phyloP scores from a whole-genome alignment of 2,329 filamentous ascomycete species.

The Epichloe gansuensis region DNA sequence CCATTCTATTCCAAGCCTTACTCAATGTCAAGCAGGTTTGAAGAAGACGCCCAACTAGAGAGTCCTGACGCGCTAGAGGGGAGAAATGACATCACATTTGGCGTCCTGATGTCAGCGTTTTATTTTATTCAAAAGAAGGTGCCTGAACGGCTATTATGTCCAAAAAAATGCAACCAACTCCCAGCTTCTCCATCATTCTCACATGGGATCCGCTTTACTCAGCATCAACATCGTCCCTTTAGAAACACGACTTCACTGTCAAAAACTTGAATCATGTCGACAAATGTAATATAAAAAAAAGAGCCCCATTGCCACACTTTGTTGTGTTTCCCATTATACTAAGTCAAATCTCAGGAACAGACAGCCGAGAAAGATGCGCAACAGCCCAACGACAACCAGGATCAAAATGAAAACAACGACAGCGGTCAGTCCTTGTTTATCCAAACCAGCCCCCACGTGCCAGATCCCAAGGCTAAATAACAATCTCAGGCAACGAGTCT shows the following conservation, averaged over 20 bases:
- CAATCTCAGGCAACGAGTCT: slow-evolving; percentile 1
- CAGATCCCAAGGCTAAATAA: too few relatives aligned
- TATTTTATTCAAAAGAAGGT: not conserved
- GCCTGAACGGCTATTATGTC: not conserved
- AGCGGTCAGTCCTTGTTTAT: not conserved
- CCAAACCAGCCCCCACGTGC: not conserved
- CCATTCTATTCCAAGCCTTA: not conserved
- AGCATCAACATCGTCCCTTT: too few relatives aligned
- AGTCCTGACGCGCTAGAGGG: not conserved
- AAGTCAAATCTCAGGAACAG: not conserved
- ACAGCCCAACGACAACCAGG: not conserved
- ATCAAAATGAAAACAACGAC: not conserved
- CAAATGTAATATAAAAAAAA: not conserved
- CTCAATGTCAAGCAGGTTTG: not conserved
- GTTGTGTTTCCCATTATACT: too few relatives aligned
- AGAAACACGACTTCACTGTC: not conserved
- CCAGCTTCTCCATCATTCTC: not conserved
- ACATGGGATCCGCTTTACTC: too few relatives aligned
- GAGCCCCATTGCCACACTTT: too few relatives aligned
- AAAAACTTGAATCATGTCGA: not conserved
- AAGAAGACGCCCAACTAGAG: not conserved
- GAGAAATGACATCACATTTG: not conserved
- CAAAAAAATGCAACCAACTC: not conserved
- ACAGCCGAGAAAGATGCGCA: slow-evolving; percentile 1
- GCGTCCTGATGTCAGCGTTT: not conserved